Base-by-base conservation (phyloP, 1,284 basidiomycete genomes). In the Puccinia triticina region DNA sequence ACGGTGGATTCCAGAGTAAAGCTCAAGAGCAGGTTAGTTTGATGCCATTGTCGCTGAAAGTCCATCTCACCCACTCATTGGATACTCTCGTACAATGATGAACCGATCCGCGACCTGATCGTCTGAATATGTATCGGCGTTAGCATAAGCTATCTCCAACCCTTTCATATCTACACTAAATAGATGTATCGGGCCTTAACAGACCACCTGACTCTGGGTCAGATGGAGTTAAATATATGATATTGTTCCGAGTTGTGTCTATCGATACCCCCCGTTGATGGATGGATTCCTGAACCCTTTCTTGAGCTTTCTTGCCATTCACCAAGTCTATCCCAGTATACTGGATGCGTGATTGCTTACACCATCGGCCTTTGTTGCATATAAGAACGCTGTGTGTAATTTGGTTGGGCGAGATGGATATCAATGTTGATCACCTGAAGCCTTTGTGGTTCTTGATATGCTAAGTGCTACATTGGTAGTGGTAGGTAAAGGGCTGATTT, bases 381-480 rank as follows among this genome's bases (percentile, higher is more conserved):
- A 66, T 23, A 40, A 64, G 29, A 40, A 34, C 12, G 34, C 50
- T 46, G 43, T 46, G 21, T 29, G 12, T 5, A 34, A 46, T 71
- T 37, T 71, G 46, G 14, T 71, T 71, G 69, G 48, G 34, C 2
- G 37, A 66, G 34, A 50, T 71, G 69, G 69, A 71, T 71, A 71
- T 71, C 61, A 1, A 40, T 66, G 61, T 21, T 40, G 34, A 50
- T 71, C 69, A 71, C 69, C 69, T 71, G 69, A 71, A 43, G 48
- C 18, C 37, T 71, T 50, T 71, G 26, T 48, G n/a, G 29, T 12
- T 29, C 59, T 34, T 34, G 32, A 61, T 61, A 61, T 61, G 32
- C 59, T 12, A 61, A n/a, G 12, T 11, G 21, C 55, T 26, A 61
- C 10, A 11, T 29, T 34, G 59, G 16, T 29, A n/a, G n/a, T 59